Evolutionary conservation across 2,329 filamentous ascomycete genomes (phyloP).

Genomic region (Chaetomium olivaceum): DNA sequence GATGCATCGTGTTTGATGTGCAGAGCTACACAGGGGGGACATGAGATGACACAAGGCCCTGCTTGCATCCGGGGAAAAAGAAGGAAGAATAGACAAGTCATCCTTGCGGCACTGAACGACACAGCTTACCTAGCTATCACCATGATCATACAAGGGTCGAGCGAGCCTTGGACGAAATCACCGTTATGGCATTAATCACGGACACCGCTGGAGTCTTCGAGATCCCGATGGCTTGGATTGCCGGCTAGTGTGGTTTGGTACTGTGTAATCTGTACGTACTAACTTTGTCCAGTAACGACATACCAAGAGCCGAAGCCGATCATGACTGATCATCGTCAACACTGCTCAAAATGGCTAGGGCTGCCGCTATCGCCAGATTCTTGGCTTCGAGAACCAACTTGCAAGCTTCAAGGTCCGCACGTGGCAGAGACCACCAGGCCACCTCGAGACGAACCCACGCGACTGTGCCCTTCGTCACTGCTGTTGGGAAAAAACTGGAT

Average conservation of each 20-base stretch:
- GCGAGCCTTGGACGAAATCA: neutral
- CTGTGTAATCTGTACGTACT: no score
- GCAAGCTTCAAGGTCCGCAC: neutral
- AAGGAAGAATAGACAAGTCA: neutral
- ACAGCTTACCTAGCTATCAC: no score
- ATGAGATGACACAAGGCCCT: constrained; percentile 13
- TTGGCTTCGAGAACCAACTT: constrained; percentile 12
- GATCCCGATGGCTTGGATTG: neutral
- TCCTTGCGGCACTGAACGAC: neutral
- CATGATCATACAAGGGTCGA: no score
- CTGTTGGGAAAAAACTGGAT: neutral
- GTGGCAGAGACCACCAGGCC: constrained; percentile 6
- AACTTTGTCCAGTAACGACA: no score
- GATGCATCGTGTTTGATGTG: neutral
- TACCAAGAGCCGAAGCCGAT: constrained; percentile 1
- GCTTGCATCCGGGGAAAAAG: neutral
- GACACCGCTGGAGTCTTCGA: neutral
- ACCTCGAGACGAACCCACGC: neutral
- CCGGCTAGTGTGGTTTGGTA: neutral
- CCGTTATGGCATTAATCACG: neutral
- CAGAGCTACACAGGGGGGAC: neutral
- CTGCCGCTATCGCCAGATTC: neutral
- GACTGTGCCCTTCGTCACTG: neutral
- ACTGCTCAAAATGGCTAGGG: constrained; percentile 5
- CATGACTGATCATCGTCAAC: constrained; percentile 3